phyloP scores from a whole-genome alignment of 2,329 filamentous ascomycete species.

The Clonostachys rosea region DNA sequence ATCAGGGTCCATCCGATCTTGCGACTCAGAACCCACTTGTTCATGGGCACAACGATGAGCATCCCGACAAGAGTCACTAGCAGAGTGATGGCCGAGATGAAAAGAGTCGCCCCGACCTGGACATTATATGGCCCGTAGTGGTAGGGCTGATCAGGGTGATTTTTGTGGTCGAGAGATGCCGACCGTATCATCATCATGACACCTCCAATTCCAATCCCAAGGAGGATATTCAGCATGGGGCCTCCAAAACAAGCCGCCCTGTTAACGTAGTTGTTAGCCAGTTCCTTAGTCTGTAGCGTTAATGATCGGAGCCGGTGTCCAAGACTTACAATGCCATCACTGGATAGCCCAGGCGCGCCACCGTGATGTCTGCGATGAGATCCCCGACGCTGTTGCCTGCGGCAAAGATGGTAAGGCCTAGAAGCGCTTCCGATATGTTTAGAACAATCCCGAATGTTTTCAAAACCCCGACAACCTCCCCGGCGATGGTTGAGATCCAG shows the following conservation, averaged over 20 bases:
- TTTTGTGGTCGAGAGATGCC: conserved; percentile 59
- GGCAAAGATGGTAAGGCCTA: conserved; percentile 93
- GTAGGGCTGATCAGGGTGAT: conserved; percentile 61
- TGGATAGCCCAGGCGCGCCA: conserved; percentile 87
- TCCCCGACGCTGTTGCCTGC: conserved; percentile 95
- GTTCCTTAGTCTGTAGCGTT: not conserved
- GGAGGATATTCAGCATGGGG: conserved; percentile 93
- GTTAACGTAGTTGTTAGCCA: conserved; percentile 11
- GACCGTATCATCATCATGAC: conserved; percentile 78
- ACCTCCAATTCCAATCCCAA: conserved; percentile 90
- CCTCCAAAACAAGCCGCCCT: conserved; percentile 92
- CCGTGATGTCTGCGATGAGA: conserved; percentile 89
- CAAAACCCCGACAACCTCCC: conserved; percentile 90
- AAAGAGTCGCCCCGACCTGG: conserved; percentile 75
- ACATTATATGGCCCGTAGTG: conserved; percentile 77
- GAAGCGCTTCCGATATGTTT: conserved; percentile 88
- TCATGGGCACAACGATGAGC: conserved; percentile 76
- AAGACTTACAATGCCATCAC: conserved; percentile 77
- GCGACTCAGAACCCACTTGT: conserved; percentile 79
- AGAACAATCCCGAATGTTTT: conserved; percentile 91
- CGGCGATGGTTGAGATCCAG: conserved; percentile 95
- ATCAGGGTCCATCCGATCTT: conserved; percentile 80
- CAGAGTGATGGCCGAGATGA: conserved; percentile 81
- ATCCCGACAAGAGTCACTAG: conserved; percentile 75
- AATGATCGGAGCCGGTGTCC: not conserved